Evolutionary conservation across 2,329 filamentous ascomycete species (phyloP), one percentile per base, ranked within the genome.

Genomic region (Diaporthe humulicola): DNA sequence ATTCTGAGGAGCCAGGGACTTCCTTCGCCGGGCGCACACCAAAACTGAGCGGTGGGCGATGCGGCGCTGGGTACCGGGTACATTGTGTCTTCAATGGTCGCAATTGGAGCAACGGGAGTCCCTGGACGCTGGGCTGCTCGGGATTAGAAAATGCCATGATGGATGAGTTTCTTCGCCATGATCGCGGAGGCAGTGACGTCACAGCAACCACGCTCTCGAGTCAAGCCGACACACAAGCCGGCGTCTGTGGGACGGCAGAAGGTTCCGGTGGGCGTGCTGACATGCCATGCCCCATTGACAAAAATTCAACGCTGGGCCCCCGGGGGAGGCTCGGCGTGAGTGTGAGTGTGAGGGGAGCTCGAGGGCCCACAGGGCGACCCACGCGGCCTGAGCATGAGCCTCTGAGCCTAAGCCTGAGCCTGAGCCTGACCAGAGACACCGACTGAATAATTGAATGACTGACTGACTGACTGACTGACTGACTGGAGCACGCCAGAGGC

Each of bases 171-270:
- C 45, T 52, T 52, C 64, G 50, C 60, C 60, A 52, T 14, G 45
- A 67, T 52, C 64, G 45, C 45, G 64, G 45, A 38, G 64, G 45
- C 33, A 52, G 38, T 67, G 64, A 67, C 64, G 64, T 67, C 64
- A 67, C 17, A 52, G 64, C 22, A 67, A 22, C 45, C 64, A 33
- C n/a, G 33, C 30, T 7, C 64, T 67, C 45, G 64, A 67, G 64
- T 67, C 64, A 67, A 67, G 64, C 45, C 64, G 64, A 52, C 64
- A 52, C 45, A 67, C 45, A 38, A 25, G 64, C 30, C 64, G 64
- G 30, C 45, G 45, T 67, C 45, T 36, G 64, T 52, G 64, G 64
- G 48, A 52, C 64, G 45, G 64, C 64, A 67, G n/a, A 52, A 52
- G 64, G 28, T 52, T 67, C 30, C 64, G 64, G 64, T 67, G 45